phyloP scores from a whole-genome alignment of 257 asterid species.

The Asclepias syriaca region DNA sequence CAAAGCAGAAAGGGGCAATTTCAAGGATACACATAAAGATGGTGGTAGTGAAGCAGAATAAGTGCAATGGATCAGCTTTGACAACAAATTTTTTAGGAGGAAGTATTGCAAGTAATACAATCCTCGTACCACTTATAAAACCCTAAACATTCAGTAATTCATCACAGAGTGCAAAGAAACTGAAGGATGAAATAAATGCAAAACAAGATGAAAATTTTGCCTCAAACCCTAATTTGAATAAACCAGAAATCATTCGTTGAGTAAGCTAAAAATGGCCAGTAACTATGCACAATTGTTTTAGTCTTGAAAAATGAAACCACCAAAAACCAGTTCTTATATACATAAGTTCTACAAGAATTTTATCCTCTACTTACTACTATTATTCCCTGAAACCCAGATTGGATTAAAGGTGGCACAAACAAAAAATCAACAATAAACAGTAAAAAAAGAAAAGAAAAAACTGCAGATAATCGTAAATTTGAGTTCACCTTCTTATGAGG shows the following conservation, averaged over 20 bases:
- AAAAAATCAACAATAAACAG: neutral
- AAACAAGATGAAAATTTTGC: too few relatives aligned
- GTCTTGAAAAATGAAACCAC: neutral
- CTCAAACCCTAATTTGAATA: neutral
- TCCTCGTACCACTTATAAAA: too few relatives aligned
- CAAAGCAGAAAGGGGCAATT: neutral
- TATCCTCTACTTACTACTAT: neutral
- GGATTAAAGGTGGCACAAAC: neutral
- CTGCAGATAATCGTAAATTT: neutral
- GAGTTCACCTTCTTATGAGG: constrained; percentile 41
- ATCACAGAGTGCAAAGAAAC: too few relatives aligned
- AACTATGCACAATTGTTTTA: neutral
- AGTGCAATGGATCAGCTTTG: too few relatives aligned
- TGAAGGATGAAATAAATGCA: too few relatives aligned
- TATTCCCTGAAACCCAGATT: neutral
- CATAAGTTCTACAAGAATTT: neutral
- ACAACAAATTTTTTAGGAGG: too few relatives aligned
- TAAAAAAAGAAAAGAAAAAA: neutral
- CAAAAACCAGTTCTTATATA: neutral
- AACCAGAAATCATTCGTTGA: neutral
- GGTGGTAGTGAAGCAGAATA: too few relatives aligned
- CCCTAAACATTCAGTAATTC: too few relatives aligned
- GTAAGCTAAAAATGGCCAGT: neutral
- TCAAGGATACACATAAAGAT: too few relatives aligned
- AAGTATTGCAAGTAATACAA: too few relatives aligned